Evolutionary conservation across 2,329 filamentous ascomycete genomes (phyloP).

Genomic region (Canariomyces notabilis): DNA sequence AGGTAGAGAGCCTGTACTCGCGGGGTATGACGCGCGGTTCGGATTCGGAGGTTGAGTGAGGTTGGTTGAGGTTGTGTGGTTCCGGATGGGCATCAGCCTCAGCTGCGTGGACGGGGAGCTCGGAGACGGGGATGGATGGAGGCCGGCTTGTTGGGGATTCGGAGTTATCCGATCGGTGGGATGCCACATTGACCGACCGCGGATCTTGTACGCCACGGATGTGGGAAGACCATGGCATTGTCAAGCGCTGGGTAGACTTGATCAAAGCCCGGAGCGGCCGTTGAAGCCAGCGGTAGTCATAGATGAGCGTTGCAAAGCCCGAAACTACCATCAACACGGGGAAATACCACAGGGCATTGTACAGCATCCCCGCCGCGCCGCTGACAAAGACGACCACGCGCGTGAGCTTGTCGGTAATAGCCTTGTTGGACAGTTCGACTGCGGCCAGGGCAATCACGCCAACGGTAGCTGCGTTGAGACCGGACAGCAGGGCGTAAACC

Average conservation of each 20-base stretch:
- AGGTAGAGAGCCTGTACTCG: conserved; percentile 28
- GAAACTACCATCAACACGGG: conserved; percentile 56
- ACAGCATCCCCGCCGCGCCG: conserved; percentile 60
- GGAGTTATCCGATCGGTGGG: neutral
- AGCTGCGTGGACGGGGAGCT: conserved; percentile 1
- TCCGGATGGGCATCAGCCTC: neutral
- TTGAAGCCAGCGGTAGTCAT: conserved; percentile 52
- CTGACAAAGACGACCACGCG: conserved; percentile 59
- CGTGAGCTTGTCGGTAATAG: conserved; percentile 60
- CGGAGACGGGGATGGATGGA: neutral
- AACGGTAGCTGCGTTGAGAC: conserved; percentile 66
- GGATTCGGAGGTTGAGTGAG: conserved; percentile 1
- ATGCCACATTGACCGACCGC: no score
- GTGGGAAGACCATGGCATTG: neutral
- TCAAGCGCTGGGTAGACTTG: conserved; percentile 4
- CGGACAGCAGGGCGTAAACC: conserved; percentile 65
- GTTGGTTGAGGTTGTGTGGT: neutral
- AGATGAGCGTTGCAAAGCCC: conserved; percentile 48
- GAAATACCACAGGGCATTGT: conserved; percentile 72
- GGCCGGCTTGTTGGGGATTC: neutral
- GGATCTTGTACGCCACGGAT: neutral
- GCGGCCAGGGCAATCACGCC: conserved; percentile 68
- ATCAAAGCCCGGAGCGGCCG: conserved; percentile 24
- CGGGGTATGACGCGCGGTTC: conserved; percentile 32
- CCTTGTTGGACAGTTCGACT: conserved; percentile 61